Base-by-base conservation (phyloP, 352 stramenopile species). In the Pythium aristosporum region DNA sequence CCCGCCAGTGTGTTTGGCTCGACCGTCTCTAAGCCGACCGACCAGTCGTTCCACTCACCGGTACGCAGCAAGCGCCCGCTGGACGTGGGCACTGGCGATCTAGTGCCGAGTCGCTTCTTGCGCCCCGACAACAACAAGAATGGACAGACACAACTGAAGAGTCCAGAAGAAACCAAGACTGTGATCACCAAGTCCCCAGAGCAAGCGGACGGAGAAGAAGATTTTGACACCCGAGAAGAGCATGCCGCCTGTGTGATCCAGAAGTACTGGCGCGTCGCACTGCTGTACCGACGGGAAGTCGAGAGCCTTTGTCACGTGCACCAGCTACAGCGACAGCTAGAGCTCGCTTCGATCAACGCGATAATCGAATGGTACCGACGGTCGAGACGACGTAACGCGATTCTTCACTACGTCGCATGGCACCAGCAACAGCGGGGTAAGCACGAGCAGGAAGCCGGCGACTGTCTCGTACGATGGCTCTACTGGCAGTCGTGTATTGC, bases 1-100 rank as follows among this genome's bases (percentile, higher is more conserved):
- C 71, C 75, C 15, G 66, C 69, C 16, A 83, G 75, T 37, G 71
- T 84, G 15, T 85, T 86, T 54, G 71, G 70, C 2, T 39, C 51
- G 6, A 60, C 57, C 12, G 2, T 32, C 1, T 30, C 25, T 30
- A 15, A 2, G 39, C 13, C 5, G 16, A 15, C 39, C 7, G 39
- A 21, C 15, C 21, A 13, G 10, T 16, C 15, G 13, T 15, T 15
- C 5, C 39, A 15, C 5, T 20, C 39, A n/a, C 15, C 39, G 1
- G 15, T 46, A n/a, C 39, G 11, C 15, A 20, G 18, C 13, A 46
- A 46, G 39, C 12, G 16, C 16, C 4, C 34, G 8, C 39, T 6
- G 10, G 15, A 16, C 11, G 39, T 21, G 39, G 39, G 39, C 9
- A 46, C 8, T 15, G 11, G 6, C 34, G 11, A 4, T 23, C 8